These are phyloP conservation scores for Evansstolkia leycettana DNA, from an alignment of 495 filamentous ascomycete genomes.

Conservation along the genomic window DNA sequence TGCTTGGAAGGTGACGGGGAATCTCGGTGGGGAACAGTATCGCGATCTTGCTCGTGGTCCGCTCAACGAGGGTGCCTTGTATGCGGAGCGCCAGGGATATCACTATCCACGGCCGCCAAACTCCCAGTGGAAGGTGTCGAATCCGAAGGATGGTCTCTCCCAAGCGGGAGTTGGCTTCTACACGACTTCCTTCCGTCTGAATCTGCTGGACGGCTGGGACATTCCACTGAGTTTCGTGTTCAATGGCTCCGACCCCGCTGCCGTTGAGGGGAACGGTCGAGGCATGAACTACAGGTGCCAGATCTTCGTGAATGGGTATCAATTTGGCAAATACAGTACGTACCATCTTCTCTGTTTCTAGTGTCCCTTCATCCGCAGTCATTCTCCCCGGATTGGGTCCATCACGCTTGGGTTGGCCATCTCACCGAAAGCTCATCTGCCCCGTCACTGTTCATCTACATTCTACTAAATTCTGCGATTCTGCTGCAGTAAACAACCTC, in stretches of 20 bases:
- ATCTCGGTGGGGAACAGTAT: constrained; percentile 63
- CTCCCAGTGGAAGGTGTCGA: constrained; percentile 26
- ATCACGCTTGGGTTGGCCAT: too few species aligned
- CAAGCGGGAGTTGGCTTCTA: constrained; percentile 52
- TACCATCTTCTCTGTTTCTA: too few species aligned
- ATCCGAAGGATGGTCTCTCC: constrained; percentile 42
- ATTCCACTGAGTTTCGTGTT: constrained; percentile 51
- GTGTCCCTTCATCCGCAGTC: too few species aligned
- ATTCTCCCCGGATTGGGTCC: too few species aligned
- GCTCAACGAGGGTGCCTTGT: constrained; percentile 65
- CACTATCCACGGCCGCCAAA: constrained; percentile 51
- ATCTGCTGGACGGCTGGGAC: constrained; percentile 45
- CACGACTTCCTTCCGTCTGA: constrained; percentile 42
- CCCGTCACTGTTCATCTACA: neutral
- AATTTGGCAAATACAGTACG: constrained; percentile 65
- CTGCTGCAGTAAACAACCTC: constrained; percentile 47
- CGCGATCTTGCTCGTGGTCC: constrained; percentile 53
- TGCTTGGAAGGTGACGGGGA: constrained; percentile 69
- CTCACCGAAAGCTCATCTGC: neutral
- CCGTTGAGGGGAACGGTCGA: too few species aligned
- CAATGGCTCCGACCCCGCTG: constrained; percentile 29
- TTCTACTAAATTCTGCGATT: neutral
- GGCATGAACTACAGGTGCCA: constrained; percentile 38
- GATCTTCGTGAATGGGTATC: constrained; percentile 68
- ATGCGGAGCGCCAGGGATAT: constrained; percentile 58